A percentile compares a stretch with the other conserved stretches of the same genome.
These are phyloP conservation scores for Ophiosphaerella narmari DNA, from an alignment of 2,329 filamentous ascomycete species.

Conservation along the genomic window DNA sequence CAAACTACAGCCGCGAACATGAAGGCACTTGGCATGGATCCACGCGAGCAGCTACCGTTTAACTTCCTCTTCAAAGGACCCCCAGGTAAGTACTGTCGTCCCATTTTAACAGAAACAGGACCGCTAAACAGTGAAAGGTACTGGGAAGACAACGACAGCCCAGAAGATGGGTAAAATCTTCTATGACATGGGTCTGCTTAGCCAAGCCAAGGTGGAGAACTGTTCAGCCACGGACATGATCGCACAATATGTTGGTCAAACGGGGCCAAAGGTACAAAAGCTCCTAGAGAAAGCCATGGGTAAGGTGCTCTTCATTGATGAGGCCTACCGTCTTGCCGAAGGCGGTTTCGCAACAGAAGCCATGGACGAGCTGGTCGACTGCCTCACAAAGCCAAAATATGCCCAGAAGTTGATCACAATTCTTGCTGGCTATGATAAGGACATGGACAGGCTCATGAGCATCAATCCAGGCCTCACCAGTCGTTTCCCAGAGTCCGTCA, in stretches of 20 bases:
- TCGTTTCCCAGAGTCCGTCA: slow-evolving; percentile 66
- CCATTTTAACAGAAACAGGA: neutral
- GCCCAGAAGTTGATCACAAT: slow-evolving; percentile 67
- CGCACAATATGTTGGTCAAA: slow-evolving; percentile 71
- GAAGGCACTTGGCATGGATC: slow-evolving; percentile 58
- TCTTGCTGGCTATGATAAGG: slow-evolving; percentile 68
- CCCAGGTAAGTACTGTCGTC: slow-evolving; percentile 55
- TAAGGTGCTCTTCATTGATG: slow-evolving; percentile 71
- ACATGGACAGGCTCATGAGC: slow-evolving; percentile 67
- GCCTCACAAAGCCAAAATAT: slow-evolving; percentile 62
- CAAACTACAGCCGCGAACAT: slow-evolving; percentile 59
- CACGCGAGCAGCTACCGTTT: slow-evolving; percentile 64
- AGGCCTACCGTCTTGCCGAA: slow-evolving; percentile 68
- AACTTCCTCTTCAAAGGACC: slow-evolving; percentile 71
- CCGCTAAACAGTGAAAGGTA: slow-evolving; percentile 50
- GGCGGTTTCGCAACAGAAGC: slow-evolving; percentile 63
- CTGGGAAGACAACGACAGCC: slow-evolving; percentile 75
- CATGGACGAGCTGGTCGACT: slow-evolving; percentile 58
- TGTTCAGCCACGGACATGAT: slow-evolving; percentile 71
- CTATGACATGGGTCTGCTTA: slow-evolving; percentile 73
- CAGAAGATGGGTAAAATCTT: slow-evolving; percentile 76
- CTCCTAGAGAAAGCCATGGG: slow-evolving; percentile 67
- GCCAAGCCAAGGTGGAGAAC: slow-evolving; percentile 64
- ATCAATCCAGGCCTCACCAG: slow-evolving; percentile 67
- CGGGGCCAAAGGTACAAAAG: slow-evolving; percentile 67